phyloP scores from a whole-genome alignment of 768 basidiomycete species.

The Phlebiopsis gigantea region DNA sequence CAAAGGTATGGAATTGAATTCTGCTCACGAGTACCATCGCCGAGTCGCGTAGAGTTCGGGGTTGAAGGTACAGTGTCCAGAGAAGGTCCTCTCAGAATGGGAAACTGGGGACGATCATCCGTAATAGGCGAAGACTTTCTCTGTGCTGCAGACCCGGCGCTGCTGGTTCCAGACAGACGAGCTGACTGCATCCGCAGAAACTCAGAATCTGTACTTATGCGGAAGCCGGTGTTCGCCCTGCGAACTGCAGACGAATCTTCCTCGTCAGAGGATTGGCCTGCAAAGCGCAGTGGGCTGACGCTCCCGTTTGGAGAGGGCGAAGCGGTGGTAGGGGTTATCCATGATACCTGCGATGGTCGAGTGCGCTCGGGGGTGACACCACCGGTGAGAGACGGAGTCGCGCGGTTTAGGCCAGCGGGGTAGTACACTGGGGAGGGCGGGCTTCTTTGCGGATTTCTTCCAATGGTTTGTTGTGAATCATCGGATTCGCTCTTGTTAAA shows the following conservation, averaged over 20 bases:
- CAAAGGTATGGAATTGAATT: no score
- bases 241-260: background rate
- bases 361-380: conserved; percentile 1
- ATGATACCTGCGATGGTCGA: conserved; percentile 8
- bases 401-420: background rate
- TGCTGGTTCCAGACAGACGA: background rate
- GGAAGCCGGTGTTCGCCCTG: background rate
- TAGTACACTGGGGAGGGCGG: background rate
- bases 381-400: conserved; percentile 5
- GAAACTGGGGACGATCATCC: background rate
- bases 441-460: background rate
- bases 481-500: background rate
- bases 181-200: background rate
- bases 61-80: conserved; percentile 4
- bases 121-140: background rate
- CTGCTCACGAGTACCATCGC: background rate
- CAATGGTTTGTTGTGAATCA: background rate
- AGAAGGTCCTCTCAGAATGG: background rate
- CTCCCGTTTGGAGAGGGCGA: conserved; percentile 2
- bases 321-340: conserved; percentile 1
- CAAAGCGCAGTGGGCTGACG: background rate
- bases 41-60: background rate
- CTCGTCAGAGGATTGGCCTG: background rate
- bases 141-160: background rate
- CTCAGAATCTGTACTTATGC: background rate